Evolutionary conservation across 306 rosid species (phyloP).

Genomic region (Rubus parviflorus): DNA sequence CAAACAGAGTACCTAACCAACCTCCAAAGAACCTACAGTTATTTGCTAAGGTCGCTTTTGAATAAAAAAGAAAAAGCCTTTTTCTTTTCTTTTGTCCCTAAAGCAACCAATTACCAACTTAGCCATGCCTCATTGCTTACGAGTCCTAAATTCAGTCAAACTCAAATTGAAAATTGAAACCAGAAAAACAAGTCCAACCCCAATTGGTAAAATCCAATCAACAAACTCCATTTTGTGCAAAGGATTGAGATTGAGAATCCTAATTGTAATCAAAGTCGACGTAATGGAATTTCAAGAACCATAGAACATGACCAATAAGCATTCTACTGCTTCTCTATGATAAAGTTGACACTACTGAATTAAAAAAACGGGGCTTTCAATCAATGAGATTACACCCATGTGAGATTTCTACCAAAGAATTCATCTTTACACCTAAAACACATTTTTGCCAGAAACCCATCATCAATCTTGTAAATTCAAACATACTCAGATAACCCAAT

Average conservation of each 20-base stretch:
- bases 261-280: not conserved
- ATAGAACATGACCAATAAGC: not conserved
- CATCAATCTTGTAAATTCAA: not conserved
- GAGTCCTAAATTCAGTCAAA: not conserved
- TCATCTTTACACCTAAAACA: not conserved
- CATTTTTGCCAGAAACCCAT: not conserved
- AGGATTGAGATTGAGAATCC: not conserved
- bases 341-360: no score
- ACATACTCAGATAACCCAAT: not conserved
- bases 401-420: slow-evolving; percentile 8
- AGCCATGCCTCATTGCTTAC: not conserved
- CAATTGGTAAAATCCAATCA: not conserved
- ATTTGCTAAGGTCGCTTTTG: not conserved
- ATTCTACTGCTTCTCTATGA: not conserved
- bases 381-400: slow-evolving; percentile 3
- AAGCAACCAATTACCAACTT: not conserved
- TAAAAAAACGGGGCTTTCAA: not conserved
- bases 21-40: not conserved
- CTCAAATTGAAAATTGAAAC: not conserved
- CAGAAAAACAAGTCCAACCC: not conserved
- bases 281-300: not conserved
- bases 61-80: not conserved
- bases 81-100: not conserved
- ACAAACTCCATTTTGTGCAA: not conserved
- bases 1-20: slow-evolving; percentile 4